These are phyloP conservation scores for Pseudofabraea citricarpa DNA, from an alignment of 2,329 filamentous ascomycete species.

Conservation along the genomic window DNA sequence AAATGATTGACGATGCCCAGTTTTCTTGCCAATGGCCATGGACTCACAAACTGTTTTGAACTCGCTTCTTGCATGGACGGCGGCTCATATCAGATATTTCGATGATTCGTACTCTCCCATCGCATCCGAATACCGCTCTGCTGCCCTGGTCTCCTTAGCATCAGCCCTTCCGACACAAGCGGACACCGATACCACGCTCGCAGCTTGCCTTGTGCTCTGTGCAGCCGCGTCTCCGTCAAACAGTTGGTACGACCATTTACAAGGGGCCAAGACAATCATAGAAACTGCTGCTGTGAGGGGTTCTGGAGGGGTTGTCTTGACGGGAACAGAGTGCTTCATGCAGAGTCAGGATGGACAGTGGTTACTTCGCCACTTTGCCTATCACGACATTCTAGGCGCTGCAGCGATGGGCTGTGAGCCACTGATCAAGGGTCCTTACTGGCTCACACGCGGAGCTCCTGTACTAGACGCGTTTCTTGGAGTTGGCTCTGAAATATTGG, in stretches of 20 bases:
- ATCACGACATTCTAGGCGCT: conserved; percentile 16
- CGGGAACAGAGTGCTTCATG: conserved; percentile 3
- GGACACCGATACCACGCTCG: background rate
- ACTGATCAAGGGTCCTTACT: conserved; percentile 11
- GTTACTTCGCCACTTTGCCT: conserved; percentile 17
- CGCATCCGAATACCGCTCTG: conserved; percentile 1
- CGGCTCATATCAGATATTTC: conserved; percentile 1
- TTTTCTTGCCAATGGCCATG: conserved; percentile 3
- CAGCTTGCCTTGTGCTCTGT: background rate
- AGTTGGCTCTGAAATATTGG: conserved; percentile 9
- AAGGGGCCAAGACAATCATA: conserved; percentile 5
- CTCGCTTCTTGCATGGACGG: conserved; percentile 1
- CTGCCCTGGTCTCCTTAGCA: background rate
- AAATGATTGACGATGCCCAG: too few species aligned
- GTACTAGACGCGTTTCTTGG: conserved; percentile 11
- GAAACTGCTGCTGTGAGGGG: background rate
- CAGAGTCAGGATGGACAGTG: conserved; percentile 10
- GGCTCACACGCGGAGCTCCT: conserved; percentile 1
- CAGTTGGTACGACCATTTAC: conserved; percentile 4
- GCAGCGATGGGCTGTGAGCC: conserved; percentile 10
- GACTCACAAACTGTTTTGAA: conserved; percentile 1
- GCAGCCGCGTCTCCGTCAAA: conserved; percentile 1
- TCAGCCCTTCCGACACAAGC: background rate
- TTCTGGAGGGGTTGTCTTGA: background rate
- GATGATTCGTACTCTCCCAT: background rate